A percentile compares a stretch with the other conserved stretches of the same genome.
Evolutionary conservation across 768 basidiomycete genomes (phyloP).

Genomic region (Arthromyces matolae): DNA sequence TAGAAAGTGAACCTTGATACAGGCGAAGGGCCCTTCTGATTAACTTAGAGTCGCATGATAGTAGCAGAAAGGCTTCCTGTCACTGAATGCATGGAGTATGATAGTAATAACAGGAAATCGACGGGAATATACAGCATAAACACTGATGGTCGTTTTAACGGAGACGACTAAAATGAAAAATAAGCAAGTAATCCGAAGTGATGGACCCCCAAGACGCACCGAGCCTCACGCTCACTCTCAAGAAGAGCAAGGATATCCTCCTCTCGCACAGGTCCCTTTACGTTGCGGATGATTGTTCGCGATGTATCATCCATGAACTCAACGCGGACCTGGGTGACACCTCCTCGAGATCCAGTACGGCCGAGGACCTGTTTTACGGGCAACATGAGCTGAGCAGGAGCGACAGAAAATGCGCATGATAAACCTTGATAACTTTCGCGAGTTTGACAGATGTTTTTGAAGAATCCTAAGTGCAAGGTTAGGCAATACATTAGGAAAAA

Average conservation of each 20-base stretch:
- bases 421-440: constrained; percentile 94
- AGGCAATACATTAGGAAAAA: not conserved
- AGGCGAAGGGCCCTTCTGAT: constrained; percentile 3
- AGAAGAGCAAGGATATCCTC: constrained; percentile 95
- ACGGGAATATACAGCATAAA: constrained; percentile 6
- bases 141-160: constrained; percentile 26
- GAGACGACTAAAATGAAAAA: constrained; percentile 28
- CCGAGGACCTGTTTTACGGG: constrained; percentile 75
- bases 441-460: constrained; percentile 94
- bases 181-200: not conserved
- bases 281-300: constrained; percentile 97
- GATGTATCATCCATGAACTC: constrained; percentile 98
- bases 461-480: constrained; percentile 51
- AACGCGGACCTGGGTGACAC: constrained; percentile 98
- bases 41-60: not conserved
- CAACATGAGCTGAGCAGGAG: not conserved
- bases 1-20: not conserved
- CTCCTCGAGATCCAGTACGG: constrained; percentile 97
- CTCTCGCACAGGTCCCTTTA: constrained; percentile 95
- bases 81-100: constrained; percentile 6
- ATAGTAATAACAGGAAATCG: constrained; percentile 12
- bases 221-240: constrained; percentile 98
- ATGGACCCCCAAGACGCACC: constrained; percentile 54
- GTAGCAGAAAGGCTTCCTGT: constrained; percentile 5
- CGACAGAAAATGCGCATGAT: not conserved